A percentile compares a stretch with the other conserved stretches of the same genome.
phyloP scores from a whole-genome alignment of 1,284 basidiomycete species.

The Agroathelia rolfsii region DNA sequence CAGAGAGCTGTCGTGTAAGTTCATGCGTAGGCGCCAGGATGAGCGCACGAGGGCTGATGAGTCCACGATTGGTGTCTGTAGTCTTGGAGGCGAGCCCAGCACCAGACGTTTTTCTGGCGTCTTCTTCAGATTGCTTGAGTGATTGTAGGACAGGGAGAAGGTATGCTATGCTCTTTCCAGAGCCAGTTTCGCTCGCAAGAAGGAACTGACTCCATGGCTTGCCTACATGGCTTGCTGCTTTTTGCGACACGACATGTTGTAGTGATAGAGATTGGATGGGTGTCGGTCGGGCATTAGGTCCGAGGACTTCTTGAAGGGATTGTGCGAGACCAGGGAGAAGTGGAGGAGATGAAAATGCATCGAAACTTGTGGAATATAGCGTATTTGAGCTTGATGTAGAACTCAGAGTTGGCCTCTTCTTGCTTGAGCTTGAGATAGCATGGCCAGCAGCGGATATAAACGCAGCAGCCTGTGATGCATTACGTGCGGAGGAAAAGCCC shows the following conservation, averaged over 20 bases:
- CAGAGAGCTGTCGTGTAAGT: constrained; percentile 68
- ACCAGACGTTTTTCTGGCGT: constrained; percentile 6
- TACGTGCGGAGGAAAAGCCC: not conserved
- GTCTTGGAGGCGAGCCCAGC: constrained; percentile 4
- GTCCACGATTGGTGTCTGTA: constrained; percentile 11
- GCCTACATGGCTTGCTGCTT: constrained; percentile 13
- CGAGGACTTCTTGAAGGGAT: constrained; percentile 46
- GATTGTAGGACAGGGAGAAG: constrained; percentile 73
- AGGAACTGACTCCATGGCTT: constrained; percentile 45
- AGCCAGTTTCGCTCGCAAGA: constrained; percentile 81
- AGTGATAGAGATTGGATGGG: constrained; percentile 69
- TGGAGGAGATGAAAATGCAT: constrained; percentile 51
- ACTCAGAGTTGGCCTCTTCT: constrained; percentile 13
- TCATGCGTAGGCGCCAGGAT: constrained; percentile 85
- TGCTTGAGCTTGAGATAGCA: not conserved
- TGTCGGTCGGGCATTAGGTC: constrained; percentile 46
- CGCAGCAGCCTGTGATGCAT: not conserved
- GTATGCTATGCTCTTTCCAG: constrained; percentile 86
- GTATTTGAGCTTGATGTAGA: too few species aligned
- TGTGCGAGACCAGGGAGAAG: constrained; percentile 51
- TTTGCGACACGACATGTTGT: constrained; percentile 38
- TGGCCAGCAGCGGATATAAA: not conserved
- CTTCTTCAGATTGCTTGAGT: constrained; percentile 53
- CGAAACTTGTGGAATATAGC: too few species aligned
- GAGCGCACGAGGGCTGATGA: constrained; percentile 61